Evolutionary conservation across 306 rosid species (phyloP), one percentile per base, ranked within the genome.

Genomic region (Dryas alaskensis): DNA sequence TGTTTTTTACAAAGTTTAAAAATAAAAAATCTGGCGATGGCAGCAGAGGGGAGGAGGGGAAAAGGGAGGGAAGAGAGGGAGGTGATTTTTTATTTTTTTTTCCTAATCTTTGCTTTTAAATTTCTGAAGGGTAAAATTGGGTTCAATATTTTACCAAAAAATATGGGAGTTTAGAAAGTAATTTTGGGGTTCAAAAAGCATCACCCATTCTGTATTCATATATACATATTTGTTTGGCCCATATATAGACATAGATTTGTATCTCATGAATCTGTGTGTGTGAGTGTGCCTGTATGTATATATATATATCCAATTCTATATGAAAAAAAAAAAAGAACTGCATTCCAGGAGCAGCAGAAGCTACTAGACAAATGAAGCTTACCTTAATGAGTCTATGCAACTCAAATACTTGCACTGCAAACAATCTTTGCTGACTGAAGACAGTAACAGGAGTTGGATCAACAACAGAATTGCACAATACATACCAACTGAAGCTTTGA

Each of bases 401-500:
- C 75, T 83, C 86, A 76, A 83, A 79, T 46, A 83, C 77, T 79
- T 83, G 83, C 16, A 83, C 60, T 11, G 86, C 81, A 79, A 83
- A 83, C 75, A 79, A 76, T 76, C 83, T 79, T 67, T 83, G 86
- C 83, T 83, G 86, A 60, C 99, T 95, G 98, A 81, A 84, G 82
- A 87, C 72, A 90, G 84, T 81, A 84, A 84, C 67, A 88, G 17
- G 79, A 86, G 86, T 86, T 61, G 42, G 75, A 80, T 92, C 89
- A 91, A 83, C 71, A 87, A 89, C 63, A 75, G 59, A 82, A 76
- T 86, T 74, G 67, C 77, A 82, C 63, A 73, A 73, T 61, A 79
- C 67, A 60, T 44, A 74, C 66, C 70, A 54, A 74, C 43, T 51
- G 73, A 80, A 67, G 60, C 73, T 67, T 68, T 48, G 42, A 76